Evolutionary conservation across 2,329 filamentous ascomycete species (phyloP).

Genomic region (Neonectria magnoliae): DNA sequence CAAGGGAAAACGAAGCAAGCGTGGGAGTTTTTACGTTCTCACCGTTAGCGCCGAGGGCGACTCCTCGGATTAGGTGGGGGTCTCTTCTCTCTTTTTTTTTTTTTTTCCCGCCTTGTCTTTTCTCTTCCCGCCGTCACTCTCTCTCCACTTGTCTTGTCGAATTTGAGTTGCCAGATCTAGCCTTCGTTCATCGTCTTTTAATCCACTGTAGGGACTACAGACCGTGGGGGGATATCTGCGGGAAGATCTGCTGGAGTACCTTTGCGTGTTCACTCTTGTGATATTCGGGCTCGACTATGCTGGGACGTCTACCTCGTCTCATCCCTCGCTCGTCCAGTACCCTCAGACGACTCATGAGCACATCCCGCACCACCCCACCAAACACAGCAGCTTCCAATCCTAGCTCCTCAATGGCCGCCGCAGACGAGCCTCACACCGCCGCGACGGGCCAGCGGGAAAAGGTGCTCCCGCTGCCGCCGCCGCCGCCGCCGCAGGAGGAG

Average conservation of each 20-base stretch:
- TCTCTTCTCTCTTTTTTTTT: not conserved
- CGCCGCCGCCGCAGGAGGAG: constrained; percentile 33
- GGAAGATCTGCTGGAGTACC: not conserved
- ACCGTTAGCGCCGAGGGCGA: not conserved
- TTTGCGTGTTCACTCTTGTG: not conserved
- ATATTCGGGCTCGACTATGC: constrained; percentile 1
- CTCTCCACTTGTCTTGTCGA: not conserved
- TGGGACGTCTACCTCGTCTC: constrained; percentile 16
- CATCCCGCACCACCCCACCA: constrained; percentile 11
- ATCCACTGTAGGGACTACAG: not conserved
- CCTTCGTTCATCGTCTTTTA: not conserved
- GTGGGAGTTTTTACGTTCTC: not conserved
- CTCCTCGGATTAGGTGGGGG: not conserved
- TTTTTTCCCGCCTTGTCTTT: not conserved
- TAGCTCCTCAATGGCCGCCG: not conserved
- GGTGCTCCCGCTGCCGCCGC: not conserved
- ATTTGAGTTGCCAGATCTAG: constrained; percentile 1
- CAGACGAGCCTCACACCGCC: not conserved
- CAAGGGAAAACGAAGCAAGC: not conserved
- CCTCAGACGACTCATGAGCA: constrained; percentile 10
- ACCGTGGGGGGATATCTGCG: not conserved
- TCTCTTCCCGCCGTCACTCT: not conserved
- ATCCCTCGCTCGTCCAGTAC: constrained; percentile 11
- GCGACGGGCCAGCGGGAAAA: not conserved
- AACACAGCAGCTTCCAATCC: constrained; percentile 12